Conservation (phyloP, 176 grass and related monocot genomes). For the Musa acuminata region DNA sequence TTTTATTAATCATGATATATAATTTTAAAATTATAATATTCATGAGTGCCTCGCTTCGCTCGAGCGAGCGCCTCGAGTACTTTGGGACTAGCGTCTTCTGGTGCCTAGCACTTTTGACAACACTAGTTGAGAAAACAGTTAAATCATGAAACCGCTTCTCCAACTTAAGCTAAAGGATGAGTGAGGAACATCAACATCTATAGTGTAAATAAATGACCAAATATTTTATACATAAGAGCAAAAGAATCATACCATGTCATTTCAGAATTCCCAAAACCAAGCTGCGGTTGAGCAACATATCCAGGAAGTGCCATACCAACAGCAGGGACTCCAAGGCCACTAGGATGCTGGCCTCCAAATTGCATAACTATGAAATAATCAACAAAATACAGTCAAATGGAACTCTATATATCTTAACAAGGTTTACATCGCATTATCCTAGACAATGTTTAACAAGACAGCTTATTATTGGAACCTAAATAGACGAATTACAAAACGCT, state of each 20-base stretch:
- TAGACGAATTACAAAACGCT: not conserved
- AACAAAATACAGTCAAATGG: not conserved
- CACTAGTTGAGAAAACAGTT: no score
- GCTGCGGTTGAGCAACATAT: conserved; percentile 82
- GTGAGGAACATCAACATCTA: not conserved
- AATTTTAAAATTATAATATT: no score
- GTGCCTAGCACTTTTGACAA: no score
- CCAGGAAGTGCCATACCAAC: conserved; percentile 95
- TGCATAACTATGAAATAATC: conserved; percentile 58
- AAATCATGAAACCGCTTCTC: not conserved
- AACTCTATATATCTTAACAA: not conserved
- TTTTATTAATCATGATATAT: no score
- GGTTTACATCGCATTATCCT: not conserved
- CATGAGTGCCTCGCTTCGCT: no score
- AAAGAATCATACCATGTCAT: conserved; percentile 63
- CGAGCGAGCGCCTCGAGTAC: no score
- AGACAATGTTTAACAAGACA: no score
- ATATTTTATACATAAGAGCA: not conserved
- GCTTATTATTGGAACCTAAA: no score
- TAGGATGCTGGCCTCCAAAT: conserved; percentile 69
- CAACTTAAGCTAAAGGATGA: not conserved
- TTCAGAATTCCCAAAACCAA: conserved; percentile 86
- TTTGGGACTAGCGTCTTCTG: no score
- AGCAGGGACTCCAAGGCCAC: conserved; percentile 64
- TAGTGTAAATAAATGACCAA: not conserved